Conservation (phyloP, 768 basidiomycete species). For the Tephrocybe sp. region DNA sequence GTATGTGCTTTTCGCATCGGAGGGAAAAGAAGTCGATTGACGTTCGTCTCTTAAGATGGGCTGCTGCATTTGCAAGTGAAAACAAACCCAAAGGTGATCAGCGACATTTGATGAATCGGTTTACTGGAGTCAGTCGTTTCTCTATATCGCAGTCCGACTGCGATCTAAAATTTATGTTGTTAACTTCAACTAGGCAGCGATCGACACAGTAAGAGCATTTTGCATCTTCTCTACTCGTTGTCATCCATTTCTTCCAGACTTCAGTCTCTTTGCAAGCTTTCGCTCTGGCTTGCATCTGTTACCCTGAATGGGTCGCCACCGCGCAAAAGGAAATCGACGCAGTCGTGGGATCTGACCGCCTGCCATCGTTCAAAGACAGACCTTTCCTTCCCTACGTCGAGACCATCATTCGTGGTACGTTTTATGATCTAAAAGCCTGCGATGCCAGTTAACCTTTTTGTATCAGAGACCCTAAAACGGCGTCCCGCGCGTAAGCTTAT, state of each 20-base stretch:
- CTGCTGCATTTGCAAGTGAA: background rate
- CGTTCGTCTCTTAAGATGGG: background rate
- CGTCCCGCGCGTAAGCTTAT: background rate
- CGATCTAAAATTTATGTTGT: no score
- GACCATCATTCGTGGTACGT: slow-evolving; percentile 23
- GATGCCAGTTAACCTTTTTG: background rate
- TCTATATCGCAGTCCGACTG: no score
- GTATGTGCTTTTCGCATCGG: background rate
- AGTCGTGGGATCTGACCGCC: slow-evolving; percentile 30
- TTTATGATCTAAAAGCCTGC: background rate
- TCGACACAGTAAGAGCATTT: background rate
- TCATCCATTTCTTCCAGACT: slow-evolving; percentile 22
- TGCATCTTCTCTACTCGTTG: no score
- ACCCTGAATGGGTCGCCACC: slow-evolving; percentile 31
- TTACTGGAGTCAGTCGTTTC: background rate
- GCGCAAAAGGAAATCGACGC: slow-evolving; percentile 41
- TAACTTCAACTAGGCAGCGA: background rate
- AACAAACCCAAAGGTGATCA: background rate
- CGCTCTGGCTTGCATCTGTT: slow-evolving; percentile 37
- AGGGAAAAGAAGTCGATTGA: background rate
- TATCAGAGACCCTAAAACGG: background rate
- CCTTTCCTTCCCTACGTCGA: slow-evolving; percentile 33
- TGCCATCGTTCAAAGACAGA: slow-evolving; percentile 33
- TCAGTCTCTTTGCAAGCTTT: slow-evolving; percentile 27
- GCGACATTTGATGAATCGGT: background rate